Evolutionary conservation across 1,284 basidiomycete genomes (phyloP), one percentile per base, ranked within the genome.

Genomic region (Coniophora puteana): DNA sequence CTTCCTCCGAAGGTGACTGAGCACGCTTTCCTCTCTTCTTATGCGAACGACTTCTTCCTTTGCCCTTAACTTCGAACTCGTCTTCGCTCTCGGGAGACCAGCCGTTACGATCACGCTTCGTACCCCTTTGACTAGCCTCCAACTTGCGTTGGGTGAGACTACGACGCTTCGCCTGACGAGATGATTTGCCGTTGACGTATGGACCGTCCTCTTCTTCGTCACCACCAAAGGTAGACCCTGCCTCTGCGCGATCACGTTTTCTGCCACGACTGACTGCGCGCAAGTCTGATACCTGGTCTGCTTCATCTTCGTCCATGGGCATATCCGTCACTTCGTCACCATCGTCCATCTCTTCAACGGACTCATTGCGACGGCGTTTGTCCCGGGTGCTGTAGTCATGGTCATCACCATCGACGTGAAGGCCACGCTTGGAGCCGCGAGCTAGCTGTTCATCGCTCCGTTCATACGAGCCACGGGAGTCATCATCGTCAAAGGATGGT

Each of bases 171-270:
- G 72, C 67, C 42, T 65, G 64, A 47, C 66, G 65, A 39, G 59
- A 49, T 43, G 45, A 49, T 37, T 59, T 62, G 38, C 63, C 66
- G 44, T 64, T 66, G 40, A 64, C 61, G 16, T 65, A 58, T 50
- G 69, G 62, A 54, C 57, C 61, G 48, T 71, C 60, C 44, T 63
- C 48, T 50, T 73, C 68, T n/a, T 81, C 83, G 52, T 84, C 83
- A 30, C 72, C 78, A 34, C 76, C 84, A 54, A 85, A 80, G 0
- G 76, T 77, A 5, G 83, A 85, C 5, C 75, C 84, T 40, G 80
- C 81, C 52, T 87, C 84, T 12, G 74, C 70, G 35, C 82, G 80
- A 58, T 83, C 83, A 42, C 86, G 75, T 62, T 89, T 89, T 67
- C 74, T 83, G 21, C 86, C 86, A 48, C 84, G 73, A n/a, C 57